Evolutionary conservation across 768 basidiomycete species (phyloP).

Genomic region (Boletellus ananiceps): DNA sequence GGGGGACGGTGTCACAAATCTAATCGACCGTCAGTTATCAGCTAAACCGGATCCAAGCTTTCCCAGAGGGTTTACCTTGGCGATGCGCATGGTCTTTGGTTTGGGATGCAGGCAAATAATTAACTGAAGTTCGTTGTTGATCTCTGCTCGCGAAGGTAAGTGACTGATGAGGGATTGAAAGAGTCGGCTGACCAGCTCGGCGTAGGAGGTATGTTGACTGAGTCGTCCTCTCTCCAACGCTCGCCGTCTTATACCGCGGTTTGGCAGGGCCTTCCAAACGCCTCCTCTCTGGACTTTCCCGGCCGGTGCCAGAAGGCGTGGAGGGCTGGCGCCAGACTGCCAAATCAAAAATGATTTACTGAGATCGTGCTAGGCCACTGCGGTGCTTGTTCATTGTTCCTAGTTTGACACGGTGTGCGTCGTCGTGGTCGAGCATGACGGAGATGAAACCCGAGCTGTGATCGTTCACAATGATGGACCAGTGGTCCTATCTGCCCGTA

Average conservation of each 20-base stretch:
- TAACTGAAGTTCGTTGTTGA: not conserved
- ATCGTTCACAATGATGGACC: not conserved
- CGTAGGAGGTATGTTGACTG: not conserved
- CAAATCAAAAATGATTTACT: not conserved
- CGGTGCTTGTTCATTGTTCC: constrained; percentile 1
- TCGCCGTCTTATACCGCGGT: constrained; percentile 11
- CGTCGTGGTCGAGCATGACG: not conserved
- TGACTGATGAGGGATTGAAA: not conserved
- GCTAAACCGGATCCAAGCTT: not conserved
- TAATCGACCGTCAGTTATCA: constrained; percentile 4
- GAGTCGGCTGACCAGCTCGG: constrained; percentile 10
- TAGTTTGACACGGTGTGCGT: not conserved
- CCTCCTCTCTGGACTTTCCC: no score
- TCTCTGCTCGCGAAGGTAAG: constrained; percentile 8
- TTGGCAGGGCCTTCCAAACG: not conserved
- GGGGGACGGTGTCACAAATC: not conserved
- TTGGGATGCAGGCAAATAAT: not conserved
- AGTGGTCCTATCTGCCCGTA: no score
- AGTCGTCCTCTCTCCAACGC: not conserved
- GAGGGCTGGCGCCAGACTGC: not conserved
- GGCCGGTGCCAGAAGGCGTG: not conserved
- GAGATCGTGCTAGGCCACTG: not conserved
- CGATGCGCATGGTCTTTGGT: constrained; percentile 6
- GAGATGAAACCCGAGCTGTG: constrained; percentile 9
- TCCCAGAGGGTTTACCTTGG: constrained; percentile 4